These are phyloP conservation scores for Astrothelium macrocarpum DNA, from an alignment of 495 filamentous ascomycete genomes.

Conservation along the genomic window DNA sequence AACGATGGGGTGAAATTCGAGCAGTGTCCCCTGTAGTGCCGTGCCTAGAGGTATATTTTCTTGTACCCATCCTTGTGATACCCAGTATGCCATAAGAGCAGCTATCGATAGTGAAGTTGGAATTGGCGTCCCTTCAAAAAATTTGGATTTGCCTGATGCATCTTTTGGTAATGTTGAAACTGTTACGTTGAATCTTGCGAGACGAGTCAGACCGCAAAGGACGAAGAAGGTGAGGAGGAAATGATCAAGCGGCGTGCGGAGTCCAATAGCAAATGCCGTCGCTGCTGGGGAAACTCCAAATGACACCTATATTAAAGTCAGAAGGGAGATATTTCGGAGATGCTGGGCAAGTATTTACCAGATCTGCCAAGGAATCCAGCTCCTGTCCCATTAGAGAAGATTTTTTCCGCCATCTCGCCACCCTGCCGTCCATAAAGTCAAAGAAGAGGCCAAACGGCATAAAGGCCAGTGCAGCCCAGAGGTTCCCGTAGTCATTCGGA, in stretches of 20 bases:
- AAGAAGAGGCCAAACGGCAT: conserved; percentile 95
- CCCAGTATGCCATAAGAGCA: conserved; percentile 81
- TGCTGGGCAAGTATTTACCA: conserved; percentile 51
- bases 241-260: conserved; percentile 80
- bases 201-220: conserved; percentile 84
- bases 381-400: conserved; percentile 96
- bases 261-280: conserved; percentile 78
- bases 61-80: conserved; percentile 66
- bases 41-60: conserved; percentile 65
- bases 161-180: conserved; percentile 83
- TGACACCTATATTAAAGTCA: conserved; percentile 56
- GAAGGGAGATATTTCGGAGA: neutral
- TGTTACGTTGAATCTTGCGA: conserved; percentile 96
- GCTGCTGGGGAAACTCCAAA: conserved; percentile 87
- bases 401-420: conserved; percentile 92
- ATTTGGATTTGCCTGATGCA: conserved; percentile 75
- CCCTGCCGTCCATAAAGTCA: conserved; percentile 96
- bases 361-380: conserved; percentile 89
- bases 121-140: conserved; percentile 96
- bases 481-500: conserved; percentile 49
- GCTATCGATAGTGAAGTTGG: conserved; percentile 78
- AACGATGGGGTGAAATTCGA: conserved; percentile 84
- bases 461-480: conserved; percentile 76
- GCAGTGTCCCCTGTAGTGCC: conserved; percentile 49
- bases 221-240: conserved; percentile 81